Evolutionary conservation across 495 filamentous ascomycete genomes (phyloP), one percentile per base, ranked within the genome.

Genomic region (Parathielavia hyrcaniae): DNA sequence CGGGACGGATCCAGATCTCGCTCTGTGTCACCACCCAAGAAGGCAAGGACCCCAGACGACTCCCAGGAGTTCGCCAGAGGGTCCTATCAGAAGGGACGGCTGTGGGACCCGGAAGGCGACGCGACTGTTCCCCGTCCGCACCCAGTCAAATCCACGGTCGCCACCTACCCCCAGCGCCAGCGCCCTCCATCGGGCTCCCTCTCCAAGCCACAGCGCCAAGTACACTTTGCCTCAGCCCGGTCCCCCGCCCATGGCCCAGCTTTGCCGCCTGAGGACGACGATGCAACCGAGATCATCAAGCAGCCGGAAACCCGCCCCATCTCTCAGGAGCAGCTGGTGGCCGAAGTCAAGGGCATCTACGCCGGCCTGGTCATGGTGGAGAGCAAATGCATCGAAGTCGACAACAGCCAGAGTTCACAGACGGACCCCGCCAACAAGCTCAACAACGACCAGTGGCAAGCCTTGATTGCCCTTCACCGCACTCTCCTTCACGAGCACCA

Each of bases 351-450:
- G 60, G 82, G 75, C 0, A 95, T 91, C 26, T 92, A 92, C 71
- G 80, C 81, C 0, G 88, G 86, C 0, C 72, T 95, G 1, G 81
- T 86, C 3, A 87, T 88, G 82, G 86, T 90, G 0, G 90, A 95
- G 67, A 81, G 81, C 39, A 90, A 89, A 64, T 90, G 86, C 62
- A 85, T 88, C 8, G 83, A 89, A 34, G 80, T 88, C 12, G 83
- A 88, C 67, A 81, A 79, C n/a, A 70, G 80, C 12, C 81, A 86
- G 46, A 76, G 74, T 1, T 73, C 71, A 0, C 69, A 77, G 30
- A 65, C 53, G 13, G 71, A 73, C 10, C 60, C 73, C 16, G 62
- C 67, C 30, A 69, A 61, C 39, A 65, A 71, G 1, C 71, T 90
- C 3, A 80, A 76, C 48, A 73, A 78, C 48, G 75, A 83, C 36